A percentile compares a stretch with the other conserved stretches of the same genome.
phyloP scores from a whole-genome alignment of 768 basidiomycete species.

The Saitozyma sp. region DNA sequence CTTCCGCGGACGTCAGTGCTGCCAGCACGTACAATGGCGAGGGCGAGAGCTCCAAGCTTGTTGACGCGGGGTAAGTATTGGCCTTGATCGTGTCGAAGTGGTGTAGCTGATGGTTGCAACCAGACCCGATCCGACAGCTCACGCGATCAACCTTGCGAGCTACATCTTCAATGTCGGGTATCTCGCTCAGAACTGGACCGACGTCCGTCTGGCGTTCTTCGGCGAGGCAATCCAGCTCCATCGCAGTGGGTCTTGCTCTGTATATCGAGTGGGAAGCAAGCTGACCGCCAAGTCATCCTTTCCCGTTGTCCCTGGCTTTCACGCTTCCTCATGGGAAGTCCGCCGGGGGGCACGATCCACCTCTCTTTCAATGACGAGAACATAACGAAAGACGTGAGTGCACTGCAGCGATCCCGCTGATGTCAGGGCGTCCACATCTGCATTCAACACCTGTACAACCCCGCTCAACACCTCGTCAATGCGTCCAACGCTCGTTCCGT shows the following conservation, averaged over 20 bases:
- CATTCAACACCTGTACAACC: conserved; percentile 70
- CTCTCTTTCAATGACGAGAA: conserved; percentile 77
- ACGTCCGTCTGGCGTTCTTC: conserved; percentile 38
- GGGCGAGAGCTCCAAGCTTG: conserved; percentile 30
- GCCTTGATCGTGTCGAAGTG: background rate
- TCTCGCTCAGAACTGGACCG: conserved; percentile 33
- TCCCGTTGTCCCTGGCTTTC: conserved; percentile 84
- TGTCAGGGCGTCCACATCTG: conserved; percentile 40
- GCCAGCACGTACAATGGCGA: conserved; percentile 9
- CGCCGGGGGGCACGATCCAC: conserved; percentile 63
- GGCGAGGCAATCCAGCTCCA: conserved; percentile 33
- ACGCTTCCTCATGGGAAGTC: conserved; percentile 80
- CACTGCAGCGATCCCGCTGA: conserved; percentile 22
- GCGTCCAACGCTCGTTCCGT: conserved; percentile 80
- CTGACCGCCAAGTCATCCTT: conserved; percentile 65
- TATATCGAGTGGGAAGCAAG: background rate
- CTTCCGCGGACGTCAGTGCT: conserved; percentile 1
- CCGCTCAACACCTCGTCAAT: conserved; percentile 77
- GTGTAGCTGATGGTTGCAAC: background rate
- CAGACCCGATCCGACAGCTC: conserved; percentile 16
- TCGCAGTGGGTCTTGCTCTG: conserved; percentile 33
- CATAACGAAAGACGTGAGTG: conserved; percentile 76
- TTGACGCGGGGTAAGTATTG: conserved; percentile 3
- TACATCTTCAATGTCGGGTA: conserved; percentile 39
- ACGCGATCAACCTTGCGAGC: conserved; percentile 23